Evolutionary conservation across 1,139 yeast species (phyloP), one percentile per base, ranked within the genome.

Genomic region (Debaryomycetaceae sp.): DNA sequence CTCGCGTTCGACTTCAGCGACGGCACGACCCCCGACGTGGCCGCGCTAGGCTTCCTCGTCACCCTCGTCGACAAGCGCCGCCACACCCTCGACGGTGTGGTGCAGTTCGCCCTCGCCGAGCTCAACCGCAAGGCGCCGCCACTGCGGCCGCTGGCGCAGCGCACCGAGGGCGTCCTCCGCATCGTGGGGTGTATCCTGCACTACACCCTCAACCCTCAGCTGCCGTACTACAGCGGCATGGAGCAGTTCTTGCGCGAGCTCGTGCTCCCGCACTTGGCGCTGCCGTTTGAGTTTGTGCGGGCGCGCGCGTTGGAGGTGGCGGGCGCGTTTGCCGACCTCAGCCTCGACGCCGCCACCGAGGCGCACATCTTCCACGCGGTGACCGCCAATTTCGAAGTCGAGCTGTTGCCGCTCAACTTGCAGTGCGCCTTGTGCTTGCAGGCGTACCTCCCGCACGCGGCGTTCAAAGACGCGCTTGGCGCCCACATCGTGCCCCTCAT

Each of bases 401-500:
- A 44, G 4, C 66, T 78, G 37, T 62, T 91, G 34, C 96, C 96
- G 1, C 85, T 88, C 3, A 82, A 80, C 48, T 70, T 91, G 29
- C 84, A 86, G 48, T 88, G 91, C 16, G 86, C 96, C 0, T 63
- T 88, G 38, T 91, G 95, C 0, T 66, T 91, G 33, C 96, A 89
- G 58, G 77, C 93, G 1, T 81, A 82, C 48, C 70, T 85, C 32
- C 70, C 69, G 25, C 71, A 78, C 34, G 78, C 75, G 0, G 73
- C 71, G 30, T 85, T 89, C 48, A 75, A 76, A 46, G 78, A 75
- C 29, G 80, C 83, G 1, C 58, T 91, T 27, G 70, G 85, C 1
- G 53, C 71, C 4, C 75, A 80, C 26, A 82, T 91, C 34, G 74
- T 91, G 20, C 84, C 84, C 25, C 78, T 89, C 3, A 85, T 91